Base-by-base conservation (phyloP, 768 basidiomycete genomes). In the Sarcodon aspratus region DNA sequence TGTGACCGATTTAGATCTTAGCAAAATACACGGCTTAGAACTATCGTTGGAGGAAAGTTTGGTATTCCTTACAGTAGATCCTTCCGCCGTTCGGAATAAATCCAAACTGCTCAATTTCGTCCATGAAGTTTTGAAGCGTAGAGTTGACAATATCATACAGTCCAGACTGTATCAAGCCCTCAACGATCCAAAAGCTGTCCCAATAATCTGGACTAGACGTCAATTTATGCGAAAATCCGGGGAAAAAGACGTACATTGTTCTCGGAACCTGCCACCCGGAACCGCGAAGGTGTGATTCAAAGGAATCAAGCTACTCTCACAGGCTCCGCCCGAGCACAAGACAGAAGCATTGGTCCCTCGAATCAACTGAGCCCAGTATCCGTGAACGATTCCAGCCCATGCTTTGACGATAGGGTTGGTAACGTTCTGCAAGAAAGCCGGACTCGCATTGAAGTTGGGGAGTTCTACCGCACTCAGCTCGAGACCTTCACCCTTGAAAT, bases 31-130 rank as follows among this genome's bases (percentile, higher is more conserved):
- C 42, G 17, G 27, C 44, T 31, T 9, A 12, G 27, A 12, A 38
- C 34, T 49, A 17, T 9, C 21, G 49, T 13, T 12, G 21, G 5
- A 27, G 21, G 5, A 6, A 17, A 2, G 43, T 3, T n/a, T n/a
- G 17, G 27, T 1, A 44, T 1, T 13, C 61, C 66, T 50, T 57
- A 83, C 84, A 96, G 59, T 96, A 96, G 46, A 87, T 90, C 9
- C 92, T 75, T 3, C 91, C 93, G 7, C 94, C 94, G 57, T 96
- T 97, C 1, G 94, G 94, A 53, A 97, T 83, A 68, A 96, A 97
- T 0, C 93, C 94, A 57, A 87, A 79, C 18, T 61, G 60, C 36
- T 85, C 79, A 43, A 97, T 69, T 60, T 95, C 83, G 58, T 97
- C 93, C 91, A 96, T 93, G 59, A 97, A 96, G 67, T 96, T 95